These are phyloP conservation scores for Hortiboletus flavorubellus DNA, from an alignment of 768 basidiomycete genomes.

Conservation along the genomic window DNA sequence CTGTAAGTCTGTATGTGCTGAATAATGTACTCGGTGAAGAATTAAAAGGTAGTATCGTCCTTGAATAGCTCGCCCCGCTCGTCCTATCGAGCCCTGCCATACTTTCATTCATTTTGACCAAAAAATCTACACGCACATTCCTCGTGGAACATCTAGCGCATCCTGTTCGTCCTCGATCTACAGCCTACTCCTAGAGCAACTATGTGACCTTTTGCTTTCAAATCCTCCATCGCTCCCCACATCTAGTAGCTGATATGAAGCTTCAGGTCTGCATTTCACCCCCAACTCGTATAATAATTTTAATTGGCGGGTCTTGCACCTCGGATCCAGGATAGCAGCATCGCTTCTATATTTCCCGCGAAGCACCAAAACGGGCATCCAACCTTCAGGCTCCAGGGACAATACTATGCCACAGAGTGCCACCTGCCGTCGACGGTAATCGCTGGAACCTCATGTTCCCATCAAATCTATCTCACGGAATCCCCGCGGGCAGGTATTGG, in stretches of 20 bases:
- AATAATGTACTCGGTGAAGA: neutral
- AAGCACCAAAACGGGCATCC: constrained; percentile 3
- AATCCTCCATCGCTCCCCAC: neutral
- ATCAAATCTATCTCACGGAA: constrained; percentile 17
- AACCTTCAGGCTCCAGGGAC: neutral
- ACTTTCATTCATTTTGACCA: neutral
- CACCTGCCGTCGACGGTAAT: constrained; percentile 11
- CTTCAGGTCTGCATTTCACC: neutral
- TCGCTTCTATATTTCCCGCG: constrained; percentile 5
- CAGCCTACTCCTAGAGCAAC: neutral
- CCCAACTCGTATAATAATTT: neutral
- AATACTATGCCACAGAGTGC: neutral
- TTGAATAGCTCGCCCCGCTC: neutral
- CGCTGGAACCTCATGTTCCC: constrained; percentile 29
- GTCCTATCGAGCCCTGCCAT: neutral
- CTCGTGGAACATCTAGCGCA: constrained; percentile 3
- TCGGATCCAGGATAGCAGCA: constrained; percentile 17
- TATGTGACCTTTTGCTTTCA: neutral
- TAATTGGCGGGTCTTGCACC: neutral
- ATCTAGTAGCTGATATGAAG: neutral
- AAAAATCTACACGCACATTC: constrained; percentile 8
- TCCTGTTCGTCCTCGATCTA: constrained; percentile 1
- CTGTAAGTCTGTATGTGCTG: neutral
- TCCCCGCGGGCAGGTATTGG: constrained; percentile 11
- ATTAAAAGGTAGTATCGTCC: neutral